Conservation (phyloP, 306 rosid species). For the Morella rubra region DNA sequence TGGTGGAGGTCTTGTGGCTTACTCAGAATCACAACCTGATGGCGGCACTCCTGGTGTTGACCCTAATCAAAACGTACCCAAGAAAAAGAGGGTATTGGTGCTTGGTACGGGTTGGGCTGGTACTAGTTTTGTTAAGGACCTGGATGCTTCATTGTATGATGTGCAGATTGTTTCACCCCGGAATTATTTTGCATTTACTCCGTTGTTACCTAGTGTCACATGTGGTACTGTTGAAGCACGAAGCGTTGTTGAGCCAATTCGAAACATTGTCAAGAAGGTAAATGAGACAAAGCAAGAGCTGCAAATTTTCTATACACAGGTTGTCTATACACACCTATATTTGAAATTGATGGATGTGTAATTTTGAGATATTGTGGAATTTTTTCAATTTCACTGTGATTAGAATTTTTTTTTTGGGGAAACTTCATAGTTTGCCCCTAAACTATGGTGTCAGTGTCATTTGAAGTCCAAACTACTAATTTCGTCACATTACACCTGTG, state of each 20-base stretch:
- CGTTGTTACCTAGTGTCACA: constrained; percentile 89
- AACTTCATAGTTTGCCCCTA: too few relatives aligned
- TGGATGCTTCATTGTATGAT: constrained; percentile 78
- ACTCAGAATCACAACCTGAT: constrained; percentile 66
- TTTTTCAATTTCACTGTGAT: too few relatives aligned
- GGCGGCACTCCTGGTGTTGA: constrained; percentile 33
- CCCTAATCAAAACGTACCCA: constrained; percentile 24
- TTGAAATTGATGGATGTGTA: constrained; percentile 7
- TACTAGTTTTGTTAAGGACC: constrained; percentile 81
- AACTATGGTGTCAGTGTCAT: too few relatives aligned
- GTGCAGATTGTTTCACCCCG: constrained; percentile 88
- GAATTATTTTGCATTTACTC: constrained; percentile 93
- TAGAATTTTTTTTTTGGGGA: too few relatives aligned
- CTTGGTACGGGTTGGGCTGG: constrained; percentile 99
- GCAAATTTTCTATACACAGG: too few relatives aligned
- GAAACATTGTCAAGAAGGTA: constrained; percentile 87
- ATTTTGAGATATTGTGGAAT: too few relatives aligned
- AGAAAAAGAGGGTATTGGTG: constrained; percentile 77
- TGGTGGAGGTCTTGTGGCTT: constrained; percentile 80
- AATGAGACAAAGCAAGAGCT: constrained; percentile 20
- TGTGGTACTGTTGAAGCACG: constrained; percentile 98
- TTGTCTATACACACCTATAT: too few relatives aligned
- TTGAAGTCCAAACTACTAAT: too few relatives aligned
- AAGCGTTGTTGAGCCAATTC: constrained; percentile 87
- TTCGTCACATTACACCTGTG: too few relatives aligned